A percentile compares a stretch with the other conserved stretches of the same genome.
Evolutionary conservation across 2,329 filamentous ascomycete genomes (phyloP).

Genomic region (Alternaria angustiovoidea): DNA sequence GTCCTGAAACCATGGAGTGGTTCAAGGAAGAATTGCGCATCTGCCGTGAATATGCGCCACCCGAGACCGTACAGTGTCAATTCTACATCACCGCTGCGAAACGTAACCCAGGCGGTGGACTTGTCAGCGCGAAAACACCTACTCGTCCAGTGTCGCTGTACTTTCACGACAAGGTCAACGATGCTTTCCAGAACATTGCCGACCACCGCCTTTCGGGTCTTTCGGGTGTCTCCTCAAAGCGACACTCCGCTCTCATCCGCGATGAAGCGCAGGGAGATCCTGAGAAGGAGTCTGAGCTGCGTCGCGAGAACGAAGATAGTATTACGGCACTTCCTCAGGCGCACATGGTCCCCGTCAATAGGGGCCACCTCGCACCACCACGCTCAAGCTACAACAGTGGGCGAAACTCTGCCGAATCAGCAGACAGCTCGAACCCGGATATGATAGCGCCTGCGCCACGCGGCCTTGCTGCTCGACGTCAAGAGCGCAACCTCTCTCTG

Average conservation of each 20-base stretch:
- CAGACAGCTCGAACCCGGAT: constrained; percentile 38
- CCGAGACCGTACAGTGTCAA: constrained; percentile 88
- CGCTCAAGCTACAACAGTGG: constrained; percentile 31
- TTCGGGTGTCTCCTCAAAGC: constrained; percentile 57
- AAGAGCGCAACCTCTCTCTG: constrained; percentile 53
- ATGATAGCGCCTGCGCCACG: constrained; percentile 37
- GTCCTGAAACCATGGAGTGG: constrained; percentile 95
- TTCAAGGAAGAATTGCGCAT: constrained; percentile 94
- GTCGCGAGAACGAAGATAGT: constrained; percentile 82
- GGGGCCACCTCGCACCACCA: constrained; percentile 54
- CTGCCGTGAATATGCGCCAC: constrained; percentile 86
- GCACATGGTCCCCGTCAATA: constrained; percentile 45
- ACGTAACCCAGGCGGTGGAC: constrained; percentile 58
- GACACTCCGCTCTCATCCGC: constrained; percentile 82
- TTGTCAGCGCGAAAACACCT: constrained; percentile 61
- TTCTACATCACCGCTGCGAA: constrained; percentile 90
- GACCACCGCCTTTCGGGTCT: constrained; percentile 67
- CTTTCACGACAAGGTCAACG: constrained; percentile 87
- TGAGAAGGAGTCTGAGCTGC: constrained; percentile 80
- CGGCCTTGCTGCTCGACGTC: constrained; percentile 52
- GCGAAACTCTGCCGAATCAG: constrained; percentile 23
- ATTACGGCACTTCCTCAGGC: constrained; percentile 79
- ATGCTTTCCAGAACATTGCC: constrained; percentile 85
- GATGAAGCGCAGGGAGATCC: constrained; percentile 81
- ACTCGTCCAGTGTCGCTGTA: constrained; percentile 72